Conservation (phyloP, 306 rosid species). For the Lagenaria siceraria region DNA sequence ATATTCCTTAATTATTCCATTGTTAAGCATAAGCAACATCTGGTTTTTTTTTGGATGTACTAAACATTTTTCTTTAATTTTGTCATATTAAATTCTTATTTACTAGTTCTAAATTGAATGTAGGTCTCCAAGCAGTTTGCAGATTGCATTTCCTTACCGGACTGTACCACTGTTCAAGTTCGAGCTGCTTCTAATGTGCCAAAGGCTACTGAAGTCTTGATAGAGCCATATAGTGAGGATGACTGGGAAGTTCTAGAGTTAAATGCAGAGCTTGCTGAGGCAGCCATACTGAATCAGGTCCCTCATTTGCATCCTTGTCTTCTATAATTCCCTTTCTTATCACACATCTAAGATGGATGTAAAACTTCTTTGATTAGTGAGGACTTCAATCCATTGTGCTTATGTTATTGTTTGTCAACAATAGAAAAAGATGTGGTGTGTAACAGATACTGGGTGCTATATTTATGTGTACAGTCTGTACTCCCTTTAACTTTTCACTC, state of each 20-base stretch:
- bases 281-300: conserved; percentile 68
- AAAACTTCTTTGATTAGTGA: background rate
- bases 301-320: background rate
- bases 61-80: background rate
- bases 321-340: background rate
- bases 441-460: background rate
- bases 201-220: conserved; percentile 49
- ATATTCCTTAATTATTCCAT: background rate
- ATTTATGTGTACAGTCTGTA: background rate
- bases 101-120: background rate
- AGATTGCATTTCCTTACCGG: conserved; percentile 61
- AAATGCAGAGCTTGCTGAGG: conserved; percentile 75
- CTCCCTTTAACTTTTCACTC: background rate
- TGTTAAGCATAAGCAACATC: background rate
- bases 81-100: background rate
- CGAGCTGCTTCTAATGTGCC: conserved; percentile 46
- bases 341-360: background rate
- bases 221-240: conserved; percentile 74
- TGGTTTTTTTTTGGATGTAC: background rate
- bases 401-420: background rate
- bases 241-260: conserved; percentile 97
- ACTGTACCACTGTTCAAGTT: conserved; percentile 42
- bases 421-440: background rate
- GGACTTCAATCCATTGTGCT: background rate
- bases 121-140: conserved; percentile 71